Evolutionary conservation across 2,329 filamentous ascomycete species (phyloP), one percentile per base, ranked within the genome.

Genomic region (Calcarisporium arbuscula): DNA sequence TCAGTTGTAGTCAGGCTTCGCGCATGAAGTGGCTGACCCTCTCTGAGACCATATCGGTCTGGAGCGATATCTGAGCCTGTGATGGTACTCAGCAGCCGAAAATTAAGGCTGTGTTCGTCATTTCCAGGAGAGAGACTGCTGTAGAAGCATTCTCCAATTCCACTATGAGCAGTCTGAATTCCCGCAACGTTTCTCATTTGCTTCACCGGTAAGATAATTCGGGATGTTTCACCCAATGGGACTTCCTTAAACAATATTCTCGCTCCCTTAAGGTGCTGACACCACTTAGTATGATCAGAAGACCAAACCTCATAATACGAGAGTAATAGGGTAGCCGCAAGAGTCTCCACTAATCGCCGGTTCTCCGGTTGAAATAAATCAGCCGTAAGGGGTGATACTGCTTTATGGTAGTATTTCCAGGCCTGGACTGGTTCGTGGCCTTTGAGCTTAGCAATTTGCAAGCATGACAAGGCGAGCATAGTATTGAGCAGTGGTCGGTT

Each of bases 261-360:
- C 8, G 87, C 85, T 10, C 92, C 92, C 30, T 85, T 77, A 23
- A 96, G 67, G 60, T 96, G 92, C 42, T 85, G 90, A 51, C 85
- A 92, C 92, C 92, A 98, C 56, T 95, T 95, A 36, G 83, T 80
- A 50, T 96, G 90, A 46, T 98, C 90, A 16, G 88, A 90, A 22
- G 83, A 84, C 80, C 90, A 92, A 14, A 95, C 85, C 56, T 96
- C 92, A 51, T 94, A 96, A 56, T 88, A 96, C 0, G 81, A 86
- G 7, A 98, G 70, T 7, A 96, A 65, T 22, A 95, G 67, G 0
- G 86, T 88, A 3, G 89, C 88, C 7, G 89, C 90, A n/a, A 96
- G 65, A 0, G 88, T 84, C 46, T 77, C 80, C 6, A 85, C 82
- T 12, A 95, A 73, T 26, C 85, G 70, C 42, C 88, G 80, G 30